Conservation (phyloP, 768 basidiomycete species). For the Leccinum disarticulatum region DNA sequence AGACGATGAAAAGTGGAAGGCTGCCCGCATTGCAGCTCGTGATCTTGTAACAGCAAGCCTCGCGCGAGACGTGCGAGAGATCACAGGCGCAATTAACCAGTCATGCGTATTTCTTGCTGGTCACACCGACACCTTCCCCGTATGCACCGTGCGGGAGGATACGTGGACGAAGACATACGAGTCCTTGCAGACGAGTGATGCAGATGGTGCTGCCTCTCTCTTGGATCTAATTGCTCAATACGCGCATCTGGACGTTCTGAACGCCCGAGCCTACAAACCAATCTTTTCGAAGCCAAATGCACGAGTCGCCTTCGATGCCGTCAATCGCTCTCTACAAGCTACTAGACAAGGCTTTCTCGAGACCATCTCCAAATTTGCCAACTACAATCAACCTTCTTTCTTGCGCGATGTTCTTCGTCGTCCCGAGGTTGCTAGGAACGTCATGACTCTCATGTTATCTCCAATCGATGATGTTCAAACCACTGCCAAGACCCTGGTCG, state of each 20-base stretch:
- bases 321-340: slow-evolving; percentile 59
- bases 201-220: slow-evolving; percentile 56
- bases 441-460: slow-evolving; percentile 75
- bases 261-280: slow-evolving; percentile 47
- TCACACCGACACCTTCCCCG: slow-evolving; percentile 30
- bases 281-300: slow-evolving; percentile 33
- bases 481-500: slow-evolving; percentile 77
- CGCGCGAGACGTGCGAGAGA: slow-evolving; percentile 33
- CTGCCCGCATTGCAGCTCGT: slow-evolving; percentile 41
- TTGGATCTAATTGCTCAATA: slow-evolving; percentile 56
- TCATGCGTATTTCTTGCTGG: slow-evolving; percentile 36
- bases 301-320: slow-evolving; percentile 43
- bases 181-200: slow-evolving; percentile 55
- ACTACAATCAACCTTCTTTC: slow-evolving; percentile 53
- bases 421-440: slow-evolving; percentile 55
- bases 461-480: slow-evolving; percentile 73
- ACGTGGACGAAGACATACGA: slow-evolving; percentile 73
- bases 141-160: slow-evolving; percentile 47
- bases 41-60: slow-evolving; percentile 39
- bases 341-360: slow-evolving; percentile 65
- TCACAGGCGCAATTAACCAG: slow-evolving; percentile 32
- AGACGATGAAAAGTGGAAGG: slow-evolving; percentile 41
- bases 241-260: slow-evolving; percentile 67
- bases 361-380: slow-evolving; percentile 61
- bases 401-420: slow-evolving; percentile 55